Conservation (phyloP, 148 eudicot species). For the Rhododendron kiyosumense region DNA sequence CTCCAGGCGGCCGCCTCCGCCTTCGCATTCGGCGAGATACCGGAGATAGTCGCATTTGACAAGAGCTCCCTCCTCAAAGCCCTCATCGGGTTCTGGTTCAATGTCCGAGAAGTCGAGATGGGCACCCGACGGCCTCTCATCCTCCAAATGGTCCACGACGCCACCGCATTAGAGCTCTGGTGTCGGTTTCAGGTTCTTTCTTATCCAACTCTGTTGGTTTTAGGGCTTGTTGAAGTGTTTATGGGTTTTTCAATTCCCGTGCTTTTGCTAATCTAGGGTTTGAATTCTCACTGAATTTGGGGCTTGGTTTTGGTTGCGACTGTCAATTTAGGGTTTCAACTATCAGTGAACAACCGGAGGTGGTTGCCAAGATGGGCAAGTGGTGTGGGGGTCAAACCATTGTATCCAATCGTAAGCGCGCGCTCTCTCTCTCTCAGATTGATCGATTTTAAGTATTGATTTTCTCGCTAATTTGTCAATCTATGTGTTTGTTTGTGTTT, state of each 20-base stretch:
- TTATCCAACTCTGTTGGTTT: background rate
- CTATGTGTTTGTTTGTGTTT: background rate
- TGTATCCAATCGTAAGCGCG: too few relatives aligned
- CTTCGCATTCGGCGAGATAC: constrained; percentile 93
- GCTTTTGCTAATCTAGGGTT: too few relatives aligned
- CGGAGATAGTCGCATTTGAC: constrained; percentile 76
- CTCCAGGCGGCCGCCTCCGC: too few relatives aligned
- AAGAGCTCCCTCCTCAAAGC: constrained; percentile 98
- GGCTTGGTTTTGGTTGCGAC: background rate
- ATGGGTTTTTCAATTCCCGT: too few relatives aligned
- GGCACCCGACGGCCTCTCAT: constrained; percentile 90
- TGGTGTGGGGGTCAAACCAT: too few relatives aligned
- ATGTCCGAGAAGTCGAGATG: constrained; percentile 94
- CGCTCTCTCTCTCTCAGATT: too few relatives aligned
- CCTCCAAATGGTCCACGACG: constrained; percentile 91
- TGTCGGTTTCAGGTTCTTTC: constrained; percentile 80
- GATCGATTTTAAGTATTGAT: too few relatives aligned
- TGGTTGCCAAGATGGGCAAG: too few relatives aligned
- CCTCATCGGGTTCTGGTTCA: constrained; percentile 86
- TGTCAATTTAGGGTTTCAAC: background rate
- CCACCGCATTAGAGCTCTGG: constrained; percentile 60
- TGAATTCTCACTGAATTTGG: background rate
- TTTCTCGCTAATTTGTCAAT: too few relatives aligned
- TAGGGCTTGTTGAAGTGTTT: background rate
- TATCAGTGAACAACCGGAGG: too few relatives aligned